Percentiles rank a stretch among this genome's conserved stretches.
Conservation (phyloP, 257 asterid species). For the Penstemon newberryi region DNA sequence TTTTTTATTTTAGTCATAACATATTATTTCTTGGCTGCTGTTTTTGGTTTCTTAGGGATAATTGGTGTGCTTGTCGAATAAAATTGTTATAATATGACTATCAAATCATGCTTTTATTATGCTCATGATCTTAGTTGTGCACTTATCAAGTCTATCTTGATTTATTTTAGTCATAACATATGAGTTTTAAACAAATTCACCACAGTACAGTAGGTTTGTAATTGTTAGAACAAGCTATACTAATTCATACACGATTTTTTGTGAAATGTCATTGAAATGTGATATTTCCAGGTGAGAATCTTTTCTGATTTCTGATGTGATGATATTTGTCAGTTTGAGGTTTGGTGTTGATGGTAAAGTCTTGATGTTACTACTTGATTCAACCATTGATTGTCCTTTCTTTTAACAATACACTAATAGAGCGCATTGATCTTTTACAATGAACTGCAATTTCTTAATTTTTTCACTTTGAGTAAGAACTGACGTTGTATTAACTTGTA, state of each 20-base stretch:
- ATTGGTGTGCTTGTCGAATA: not conserved
- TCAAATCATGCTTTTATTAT: not conserved
- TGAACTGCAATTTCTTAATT: not conserved
- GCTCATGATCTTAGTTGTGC: not conserved
- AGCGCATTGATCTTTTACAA: too few species aligned
- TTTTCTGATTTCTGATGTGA: not conserved
- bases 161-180: not conserved
- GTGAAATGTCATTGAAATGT: not conserved
- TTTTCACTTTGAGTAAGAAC: too few species aligned
- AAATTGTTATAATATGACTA: not conserved
- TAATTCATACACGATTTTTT: not conserved
- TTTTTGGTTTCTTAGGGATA: not conserved
- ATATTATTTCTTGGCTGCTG: not conserved
- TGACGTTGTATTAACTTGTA: too few species aligned
- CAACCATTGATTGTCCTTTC: not conserved
- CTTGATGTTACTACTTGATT: not conserved
- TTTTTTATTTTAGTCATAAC: not conserved
- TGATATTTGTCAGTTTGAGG: not conserved
- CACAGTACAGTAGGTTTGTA: not conserved
- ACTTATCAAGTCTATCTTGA: constrained; percentile 16
- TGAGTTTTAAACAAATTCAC: not conserved
- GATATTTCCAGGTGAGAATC: not conserved
- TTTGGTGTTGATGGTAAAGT: not conserved
- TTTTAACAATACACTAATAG: not conserved
- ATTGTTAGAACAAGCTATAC: not conserved